Conservation (phyloP, 768 basidiomycete genomes). For the Gautieria morchelliformis region DNA sequence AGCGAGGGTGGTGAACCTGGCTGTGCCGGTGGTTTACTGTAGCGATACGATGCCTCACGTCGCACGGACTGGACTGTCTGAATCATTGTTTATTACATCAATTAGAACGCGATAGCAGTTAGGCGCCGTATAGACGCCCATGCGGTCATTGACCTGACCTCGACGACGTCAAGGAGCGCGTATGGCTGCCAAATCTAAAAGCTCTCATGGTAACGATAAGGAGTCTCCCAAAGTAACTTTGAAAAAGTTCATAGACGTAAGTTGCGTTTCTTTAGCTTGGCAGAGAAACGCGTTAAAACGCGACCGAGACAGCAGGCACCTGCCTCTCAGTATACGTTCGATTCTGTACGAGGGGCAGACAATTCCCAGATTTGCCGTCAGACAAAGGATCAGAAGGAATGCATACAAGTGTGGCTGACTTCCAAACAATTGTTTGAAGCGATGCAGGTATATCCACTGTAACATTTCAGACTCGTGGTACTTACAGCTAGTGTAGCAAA, state of each 20-base stretch:
- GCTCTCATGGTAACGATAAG: neutral
- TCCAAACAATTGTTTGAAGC: conserved; percentile 54
- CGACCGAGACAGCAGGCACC: conserved; percentile 15
- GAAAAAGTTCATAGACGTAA: conserved; percentile 27
- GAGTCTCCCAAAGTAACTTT: conserved; percentile 23
- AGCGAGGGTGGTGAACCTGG: conserved; percentile 48
- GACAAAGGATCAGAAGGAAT: conserved; percentile 33
- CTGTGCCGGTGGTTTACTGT: too few relatives aligned
- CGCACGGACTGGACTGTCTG: too few relatives aligned
- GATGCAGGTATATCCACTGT: conserved; percentile 48
- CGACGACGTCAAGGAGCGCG: too few relatives aligned
- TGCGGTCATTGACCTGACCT: too few relatives aligned
- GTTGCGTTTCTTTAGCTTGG: conserved; percentile 2
- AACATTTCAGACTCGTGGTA: neutral
- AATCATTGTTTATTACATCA: too few relatives aligned
- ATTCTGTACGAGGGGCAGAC: conserved; percentile 47
- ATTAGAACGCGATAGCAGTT: too few relatives aligned
- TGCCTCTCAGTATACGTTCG: conserved; percentile 40
- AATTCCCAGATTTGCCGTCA: conserved; percentile 49
- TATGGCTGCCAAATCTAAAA: too few relatives aligned
- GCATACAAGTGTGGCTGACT: conserved; percentile 53
- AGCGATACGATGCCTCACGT: too few relatives aligned
- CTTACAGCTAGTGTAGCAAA: conserved; percentile 28
- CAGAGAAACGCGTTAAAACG: conserved; percentile 16
- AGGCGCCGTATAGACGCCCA: too few relatives aligned